Evolutionary conservation across 1,284 basidiomycete species (phyloP).

Genomic region (Meira miltonrushii): DNA sequence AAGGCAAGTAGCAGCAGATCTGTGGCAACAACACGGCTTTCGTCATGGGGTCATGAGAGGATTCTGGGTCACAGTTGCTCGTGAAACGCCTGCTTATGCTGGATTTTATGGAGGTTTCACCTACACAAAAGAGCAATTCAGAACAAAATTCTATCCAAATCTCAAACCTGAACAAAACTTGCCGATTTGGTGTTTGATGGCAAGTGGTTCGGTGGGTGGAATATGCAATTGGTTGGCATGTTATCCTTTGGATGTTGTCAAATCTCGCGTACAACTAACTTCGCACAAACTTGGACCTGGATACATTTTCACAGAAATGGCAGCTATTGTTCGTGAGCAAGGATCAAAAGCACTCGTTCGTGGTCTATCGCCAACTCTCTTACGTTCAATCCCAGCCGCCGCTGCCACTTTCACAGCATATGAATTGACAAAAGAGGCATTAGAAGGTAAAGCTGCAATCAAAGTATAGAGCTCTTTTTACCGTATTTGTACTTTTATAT

Average conservation of each 20-base stretch:
- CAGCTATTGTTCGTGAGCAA: constrained; percentile 16
- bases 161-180: constrained; percentile 52
- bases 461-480: too few relatives aligned
- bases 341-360: constrained; percentile 24
- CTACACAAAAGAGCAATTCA: constrained; percentile 73
- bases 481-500: neutral
- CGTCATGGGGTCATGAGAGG: constrained; percentile 86
- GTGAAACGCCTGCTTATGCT: constrained; percentile 92
- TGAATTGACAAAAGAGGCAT: constrained; percentile 28
- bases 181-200: constrained; percentile 81
- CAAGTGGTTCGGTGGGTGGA: constrained; percentile 81
- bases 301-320: constrained; percentile 25
- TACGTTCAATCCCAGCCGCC: constrained; percentile 38
- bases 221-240: constrained; percentile 89
- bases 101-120: constrained; percentile 80
- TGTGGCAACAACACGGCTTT: constrained; percentile 80
- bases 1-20: constrained; percentile 64
- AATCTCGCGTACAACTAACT: constrained; percentile 26
- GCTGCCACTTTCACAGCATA: constrained; percentile 40
- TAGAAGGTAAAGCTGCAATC: constrained; percentile 11
- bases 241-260: constrained; percentile 64
- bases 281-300: constrained; percentile 17
- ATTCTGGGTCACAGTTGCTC: constrained; percentile 86
- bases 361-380: constrained; percentile 32
- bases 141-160: constrained; percentile 52